These are phyloP conservation scores for Aspergillus intermedius DNA, from an alignment of 2,329 filamentous ascomycete genomes.

Conservation along the genomic window DNA sequence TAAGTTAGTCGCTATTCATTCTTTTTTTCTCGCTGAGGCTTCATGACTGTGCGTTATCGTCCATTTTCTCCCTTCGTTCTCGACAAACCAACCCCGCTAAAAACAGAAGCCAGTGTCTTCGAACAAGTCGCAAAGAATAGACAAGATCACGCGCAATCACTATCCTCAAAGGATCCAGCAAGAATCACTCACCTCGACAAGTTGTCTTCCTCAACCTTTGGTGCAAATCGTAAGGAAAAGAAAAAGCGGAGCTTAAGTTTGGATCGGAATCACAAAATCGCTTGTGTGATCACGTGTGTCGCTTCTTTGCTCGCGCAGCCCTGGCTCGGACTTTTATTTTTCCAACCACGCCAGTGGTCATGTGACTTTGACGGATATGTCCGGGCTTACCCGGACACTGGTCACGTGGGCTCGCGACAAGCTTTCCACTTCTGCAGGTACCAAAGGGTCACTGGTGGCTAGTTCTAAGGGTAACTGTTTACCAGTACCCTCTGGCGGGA, in stretches of 20 bases:
- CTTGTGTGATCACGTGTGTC: slow-evolving; percentile 35
- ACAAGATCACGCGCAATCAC: not conserved
- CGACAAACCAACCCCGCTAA: not conserved
- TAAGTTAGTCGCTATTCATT: slow-evolving; percentile 11
- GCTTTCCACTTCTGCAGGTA: too few relatives aligned
- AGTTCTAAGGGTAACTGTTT: too few relatives aligned
- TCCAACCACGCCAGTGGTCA: slow-evolving; percentile 1
- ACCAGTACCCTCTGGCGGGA: too few relatives aligned
- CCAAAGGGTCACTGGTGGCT: too few relatives aligned
- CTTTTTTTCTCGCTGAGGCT: not conserved
- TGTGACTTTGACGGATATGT: slow-evolving; percentile 1
- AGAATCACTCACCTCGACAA: slow-evolving; percentile 49
- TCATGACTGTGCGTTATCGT: not conserved
- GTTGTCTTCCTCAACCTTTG: slow-evolving; percentile 56
- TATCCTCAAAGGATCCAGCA: slow-evolving; percentile 1
- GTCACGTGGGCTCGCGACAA: too few relatives aligned
- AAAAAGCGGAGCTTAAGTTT: slow-evolving; percentile 13
- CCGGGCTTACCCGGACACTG: too few relatives aligned
- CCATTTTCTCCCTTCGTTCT: not conserved
- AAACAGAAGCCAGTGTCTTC: not conserved
- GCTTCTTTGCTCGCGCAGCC: slow-evolving; percentile 6
- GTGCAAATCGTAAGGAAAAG: slow-evolving; percentile 16
- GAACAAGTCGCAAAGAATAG: not conserved
- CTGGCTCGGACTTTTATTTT: slow-evolving; percentile 6
- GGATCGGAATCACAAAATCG: slow-evolving; percentile 25